These are phyloP conservation scores for Diaporthe vexans DNA, from an alignment of 2,329 filamentous ascomycete genomes.

Conservation along the genomic window DNA sequence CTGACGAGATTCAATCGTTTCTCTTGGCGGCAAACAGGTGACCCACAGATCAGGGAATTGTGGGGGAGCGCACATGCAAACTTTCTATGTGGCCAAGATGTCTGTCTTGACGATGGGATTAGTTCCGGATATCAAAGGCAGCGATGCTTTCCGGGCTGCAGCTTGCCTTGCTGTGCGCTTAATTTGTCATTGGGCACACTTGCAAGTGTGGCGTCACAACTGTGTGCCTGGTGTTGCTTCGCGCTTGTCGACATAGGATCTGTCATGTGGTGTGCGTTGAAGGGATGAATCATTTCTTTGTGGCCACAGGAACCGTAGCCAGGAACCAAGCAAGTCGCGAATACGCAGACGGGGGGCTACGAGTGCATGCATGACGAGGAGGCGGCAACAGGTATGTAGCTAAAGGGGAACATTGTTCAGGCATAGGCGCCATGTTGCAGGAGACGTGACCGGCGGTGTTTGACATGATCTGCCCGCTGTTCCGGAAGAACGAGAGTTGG, in stretches of 20 bases:
- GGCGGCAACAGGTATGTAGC: neutral
- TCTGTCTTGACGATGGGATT: neutral
- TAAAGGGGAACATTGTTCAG: neutral
- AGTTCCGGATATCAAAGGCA: conserved; percentile 25
- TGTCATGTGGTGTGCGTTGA: neutral
- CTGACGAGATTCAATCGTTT: conserved; percentile 20
- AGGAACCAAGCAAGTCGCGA: conserved; percentile 4
- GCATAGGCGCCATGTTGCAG: conserved; percentile 17
- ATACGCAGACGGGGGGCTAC: neutral
- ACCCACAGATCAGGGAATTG: neutral
- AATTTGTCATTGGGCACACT: neutral
- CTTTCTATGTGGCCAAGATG: neutral
- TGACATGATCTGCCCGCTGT: conserved; percentile 31
- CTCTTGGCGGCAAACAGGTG: conserved; percentile 8
- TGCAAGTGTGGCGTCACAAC: neutral
- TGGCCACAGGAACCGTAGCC: no score
- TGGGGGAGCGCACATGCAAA: neutral
- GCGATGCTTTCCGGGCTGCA: conserved; percentile 9
- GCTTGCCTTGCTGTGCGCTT: conserved; percentile 7
- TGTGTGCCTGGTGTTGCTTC: neutral
- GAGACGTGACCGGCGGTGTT: conserved; percentile 13
- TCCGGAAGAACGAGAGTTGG: no score
- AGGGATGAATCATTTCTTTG: neutral
- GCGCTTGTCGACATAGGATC: neutral
- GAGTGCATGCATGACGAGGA: conserved; percentile 3